Conservation (phyloP, 2,329 filamentous ascomycete species). For the Chaetoscypha palmicola region DNA sequence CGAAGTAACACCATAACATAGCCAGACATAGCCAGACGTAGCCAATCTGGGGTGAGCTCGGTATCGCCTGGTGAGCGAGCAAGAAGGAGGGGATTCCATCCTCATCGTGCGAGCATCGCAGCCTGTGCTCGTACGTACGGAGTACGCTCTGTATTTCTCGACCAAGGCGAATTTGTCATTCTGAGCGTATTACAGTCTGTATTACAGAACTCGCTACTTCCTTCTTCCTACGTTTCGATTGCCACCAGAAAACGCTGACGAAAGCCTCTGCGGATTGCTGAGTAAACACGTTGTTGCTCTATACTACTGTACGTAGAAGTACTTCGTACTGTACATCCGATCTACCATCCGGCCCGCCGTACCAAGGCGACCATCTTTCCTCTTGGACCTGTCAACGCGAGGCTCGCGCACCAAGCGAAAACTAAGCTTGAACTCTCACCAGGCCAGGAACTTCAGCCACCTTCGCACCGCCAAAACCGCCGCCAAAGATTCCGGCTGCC, state of each 20-base stretch:
- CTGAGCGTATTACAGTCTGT: not conserved
- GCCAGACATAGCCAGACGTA: not conserved
- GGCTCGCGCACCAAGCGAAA: no score
- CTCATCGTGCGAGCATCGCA: not conserved
- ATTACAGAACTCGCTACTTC: not conserved
- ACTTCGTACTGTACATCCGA: no score
- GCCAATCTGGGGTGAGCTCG: not conserved
- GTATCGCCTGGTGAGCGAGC: not conserved
- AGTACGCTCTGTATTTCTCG: not conserved
- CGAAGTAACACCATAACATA: not conserved
- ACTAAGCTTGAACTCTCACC: not conserved
- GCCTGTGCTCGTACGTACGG: not conserved
- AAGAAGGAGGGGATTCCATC: not conserved
- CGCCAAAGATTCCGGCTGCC: not conserved
- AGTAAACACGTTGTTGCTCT: constrained; percentile 1
- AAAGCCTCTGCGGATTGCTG: not conserved
- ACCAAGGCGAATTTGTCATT: constrained; percentile 1
- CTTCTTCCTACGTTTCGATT: not conserved
- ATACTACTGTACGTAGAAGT: no score
- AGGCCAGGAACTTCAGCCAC: not conserved
- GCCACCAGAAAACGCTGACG: not conserved
- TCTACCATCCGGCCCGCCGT: no score
- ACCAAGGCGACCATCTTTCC: no score
- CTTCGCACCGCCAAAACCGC: not conserved
- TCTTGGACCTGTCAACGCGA: no score